Evolutionary conservation across 2,329 filamentous ascomycete genomes (phyloP).

Genomic region (Drechslera avenae): DNA sequence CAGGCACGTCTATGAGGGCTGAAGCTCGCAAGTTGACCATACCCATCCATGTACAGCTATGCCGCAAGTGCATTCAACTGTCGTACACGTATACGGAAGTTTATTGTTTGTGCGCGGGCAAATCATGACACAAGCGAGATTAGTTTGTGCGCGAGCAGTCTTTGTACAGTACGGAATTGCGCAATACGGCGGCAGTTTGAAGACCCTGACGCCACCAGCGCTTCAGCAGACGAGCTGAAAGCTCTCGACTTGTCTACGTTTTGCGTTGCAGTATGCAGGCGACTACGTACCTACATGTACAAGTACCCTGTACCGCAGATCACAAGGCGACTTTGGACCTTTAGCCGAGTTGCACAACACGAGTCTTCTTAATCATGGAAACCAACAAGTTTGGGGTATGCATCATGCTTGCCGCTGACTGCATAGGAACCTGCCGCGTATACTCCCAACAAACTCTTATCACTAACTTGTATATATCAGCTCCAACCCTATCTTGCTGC

Average conservation of each 20-base stretch:
- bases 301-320: slow-evolving; percentile 56
- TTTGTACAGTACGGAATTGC: slow-evolving; percentile 60
- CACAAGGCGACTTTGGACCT: slow-evolving; percentile 56
- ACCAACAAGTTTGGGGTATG: slow-evolving; percentile 48
- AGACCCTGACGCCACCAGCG: slow-evolving; percentile 50
- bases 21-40: too few relatives aligned
- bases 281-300: too few relatives aligned
- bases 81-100: slow-evolving; percentile 60
- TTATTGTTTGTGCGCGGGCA: slow-evolving; percentile 56
- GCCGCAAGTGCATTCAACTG: slow-evolving; percentile 54
- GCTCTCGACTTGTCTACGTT: slow-evolving; percentile 61
- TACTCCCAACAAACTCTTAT: too few relatives aligned
- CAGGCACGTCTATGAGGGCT: slow-evolving; percentile 53
- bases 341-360: slow-evolving; percentile 60
- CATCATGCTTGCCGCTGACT: slow-evolving; percentile 59
- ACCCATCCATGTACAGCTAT: too few relatives aligned
- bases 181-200: slow-evolving; percentile 58
- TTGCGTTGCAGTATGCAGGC: slow-evolving; percentile 56
- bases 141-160: slow-evolving; percentile 59
- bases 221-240: slow-evolving; percentile 47
- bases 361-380: slow-evolving; percentile 59
- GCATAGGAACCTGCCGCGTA: slow-evolving; percentile 61
- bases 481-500: neutral
- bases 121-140: slow-evolving; percentile 57
- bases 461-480: too few relatives aligned